Base-by-base conservation (phyloP, 202 grass and related monocot species). In the Carex sylvatica region DNA sequence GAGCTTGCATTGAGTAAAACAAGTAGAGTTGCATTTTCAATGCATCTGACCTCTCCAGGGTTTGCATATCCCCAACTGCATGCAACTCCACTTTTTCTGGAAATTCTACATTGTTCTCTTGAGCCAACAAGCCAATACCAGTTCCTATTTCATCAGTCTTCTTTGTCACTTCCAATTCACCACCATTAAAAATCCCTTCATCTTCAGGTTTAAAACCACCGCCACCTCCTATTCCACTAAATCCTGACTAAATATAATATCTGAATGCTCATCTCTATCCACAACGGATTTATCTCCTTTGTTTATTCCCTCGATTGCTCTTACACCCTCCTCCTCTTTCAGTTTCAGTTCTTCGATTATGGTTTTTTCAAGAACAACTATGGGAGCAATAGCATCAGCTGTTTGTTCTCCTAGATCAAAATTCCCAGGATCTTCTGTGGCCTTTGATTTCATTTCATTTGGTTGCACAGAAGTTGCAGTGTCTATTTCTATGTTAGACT, bases 401-500 rank as follows among this genome's bases (percentile, higher is more conserved):
- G 81, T 84, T 28, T 62, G 40, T 52, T 70, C 79, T 75, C 28
- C 75, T 80, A 79, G 71, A 71, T 88, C 24, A 5, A 79, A 77
- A 61, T 36, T 85, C 70, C 24, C 61, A 74, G 71, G 70, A 87
- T 74, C 77, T 84, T 71, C 80, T 73, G 35, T 59, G 31, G 53
- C 54, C 56, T 72, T 79, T 65, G 31, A 64, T 65, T 26, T 71
- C 79, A 55, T 49, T 82, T 79, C 84, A 62, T 68, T 78, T 88
- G 9, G 58, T 82, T 64, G 91, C 71, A 82, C 74, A 46, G 95
- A 98, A 52, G 83, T 93, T 78, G 87, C 95, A 51, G 87, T 90
- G 81, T 98, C 91, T 23, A 91, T 92, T 89, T 98, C 95, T 83
- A 87, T 84, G 80, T 95, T 92, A 68, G 91, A 98, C 69, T 94